phyloP scores from a whole-genome alignment of 495 filamentous ascomycete genomes.

The Cudoniella acicularis region DNA sequence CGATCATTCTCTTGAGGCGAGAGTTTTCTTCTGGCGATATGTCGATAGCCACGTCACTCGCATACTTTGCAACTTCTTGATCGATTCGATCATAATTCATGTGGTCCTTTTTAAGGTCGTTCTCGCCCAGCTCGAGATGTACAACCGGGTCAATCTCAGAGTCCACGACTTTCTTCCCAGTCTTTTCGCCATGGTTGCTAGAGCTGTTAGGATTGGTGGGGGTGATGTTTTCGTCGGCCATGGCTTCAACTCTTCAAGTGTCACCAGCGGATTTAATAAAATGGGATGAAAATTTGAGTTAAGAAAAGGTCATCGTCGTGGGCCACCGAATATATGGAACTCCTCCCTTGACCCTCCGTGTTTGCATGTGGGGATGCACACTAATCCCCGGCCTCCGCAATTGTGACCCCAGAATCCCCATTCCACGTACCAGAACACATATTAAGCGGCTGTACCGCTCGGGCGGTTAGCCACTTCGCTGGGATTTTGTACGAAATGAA shows the following conservation, averaged over 20 bases:
- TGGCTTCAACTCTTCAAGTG: neutral
- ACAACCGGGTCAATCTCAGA: neutral
- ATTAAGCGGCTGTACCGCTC: neutral
- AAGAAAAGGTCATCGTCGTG: neutral
- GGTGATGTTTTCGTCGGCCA: neutral
- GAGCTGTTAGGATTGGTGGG: neutral
- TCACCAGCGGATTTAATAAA: neutral
- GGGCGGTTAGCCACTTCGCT: neutral
- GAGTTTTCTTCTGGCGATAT: constrained; percentile 46
- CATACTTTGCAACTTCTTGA: constrained; percentile 40
- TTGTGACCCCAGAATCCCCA: neutral
- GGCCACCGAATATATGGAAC: neutral
- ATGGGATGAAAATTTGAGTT: neutral
- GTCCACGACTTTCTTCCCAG: neutral
- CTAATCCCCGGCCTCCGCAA: neutral
- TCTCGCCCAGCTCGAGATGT: neutral
- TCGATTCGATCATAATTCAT: constrained; percentile 20
- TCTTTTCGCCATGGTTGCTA: neutral
- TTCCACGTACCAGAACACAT: neutral
- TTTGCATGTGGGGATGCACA: neutral
- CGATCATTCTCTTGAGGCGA: constrained; percentile 39
- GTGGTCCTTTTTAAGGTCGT: constrained; percentile 11
- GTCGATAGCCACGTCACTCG: constrained; percentile 36
- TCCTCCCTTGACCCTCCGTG: neutral
- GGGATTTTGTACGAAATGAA: neutral